Base-by-base conservation (phyloP, 2,329 filamentous ascomycete species). In the Sporothrix luriei region DNA sequence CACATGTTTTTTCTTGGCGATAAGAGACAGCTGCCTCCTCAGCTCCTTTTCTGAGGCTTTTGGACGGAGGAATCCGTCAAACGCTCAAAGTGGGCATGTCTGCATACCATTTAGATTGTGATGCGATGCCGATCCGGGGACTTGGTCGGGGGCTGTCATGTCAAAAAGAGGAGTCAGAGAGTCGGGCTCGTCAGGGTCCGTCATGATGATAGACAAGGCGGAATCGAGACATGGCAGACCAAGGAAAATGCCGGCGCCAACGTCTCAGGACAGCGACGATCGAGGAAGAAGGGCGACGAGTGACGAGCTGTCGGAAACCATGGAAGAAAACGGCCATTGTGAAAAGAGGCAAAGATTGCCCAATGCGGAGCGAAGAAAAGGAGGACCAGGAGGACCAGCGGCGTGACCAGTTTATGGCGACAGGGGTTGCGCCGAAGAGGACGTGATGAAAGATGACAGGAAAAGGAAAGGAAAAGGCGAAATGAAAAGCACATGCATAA, bases 91-190 rank as follows among this genome's bases (percentile, higher is more conserved):
- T 54, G 33, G 29, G 29, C 49, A 54, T n/a, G 13, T 62, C 11
- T 49, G 51, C 55, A 67, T 57, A 67, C 57, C 51, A 51, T 49
- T 57, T 51, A 67, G 51, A 55, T 48, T 66, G 62, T 29, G 62
- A 66, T 66, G 49, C 64, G 64, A 66, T 54, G 64, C n/a, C 64
- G 64, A 66, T 66, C 64, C 64, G 49, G 49, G 64, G 64, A 52
- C n/a, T 43, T 13, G 64, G 48, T 40, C 49, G 14, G 59, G 40
- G 59, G 61, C 40, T 64, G 16, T 33, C 19, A 6, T 43, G 38
- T n/a, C 19, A 40, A 59, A 59, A 9, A 43, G 6, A 40, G 16
- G 16, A 21, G n/a, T 4, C 19, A 26, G 10, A n/a, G 19, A 26
- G 40, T 29, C 59, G 29, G 21, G 21, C 38, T 1, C 38, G n/a